phyloP scores from a whole-genome alignment of 768 basidiomycete species.

The Tylopilus rubrobrunneus region DNA sequence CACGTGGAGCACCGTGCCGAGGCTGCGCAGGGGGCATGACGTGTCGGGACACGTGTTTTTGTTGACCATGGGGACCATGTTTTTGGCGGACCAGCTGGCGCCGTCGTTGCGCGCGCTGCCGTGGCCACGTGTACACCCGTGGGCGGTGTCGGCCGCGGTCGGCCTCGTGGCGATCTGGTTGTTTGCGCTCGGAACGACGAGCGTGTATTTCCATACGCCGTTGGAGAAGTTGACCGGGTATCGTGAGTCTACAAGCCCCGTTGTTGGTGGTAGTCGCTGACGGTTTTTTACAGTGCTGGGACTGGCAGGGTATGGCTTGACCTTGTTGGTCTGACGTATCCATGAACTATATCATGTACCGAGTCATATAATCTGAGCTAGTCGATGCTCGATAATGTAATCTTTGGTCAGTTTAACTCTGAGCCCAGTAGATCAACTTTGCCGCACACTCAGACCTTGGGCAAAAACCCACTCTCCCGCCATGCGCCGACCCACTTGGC shows the following conservation, averaged over 20 bases:
- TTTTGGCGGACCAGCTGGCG: constrained; percentile 73
- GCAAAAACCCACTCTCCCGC: constrained; percentile 38
- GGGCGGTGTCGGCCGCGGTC: constrained; percentile 45
- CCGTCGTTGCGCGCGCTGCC: constrained; percentile 42
- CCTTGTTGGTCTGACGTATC: constrained; percentile 16
- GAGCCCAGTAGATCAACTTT: neutral
- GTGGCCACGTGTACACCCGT: constrained; percentile 44
- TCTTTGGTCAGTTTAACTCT: neutral
- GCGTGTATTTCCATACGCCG: constrained; percentile 88
- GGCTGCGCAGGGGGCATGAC: constrained; percentile 81
- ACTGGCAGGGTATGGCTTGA: constrained; percentile 33
- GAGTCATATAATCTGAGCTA: neutral
- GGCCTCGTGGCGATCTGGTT: constrained; percentile 61
- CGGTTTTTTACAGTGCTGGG: constrained; percentile 33
- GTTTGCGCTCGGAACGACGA: constrained; percentile 74
- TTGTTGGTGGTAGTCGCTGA: neutral
- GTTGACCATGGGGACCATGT: constrained; percentile 71
- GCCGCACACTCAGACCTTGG: neutral
- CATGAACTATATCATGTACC: neutral
- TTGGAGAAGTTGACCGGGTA: constrained; percentile 85
- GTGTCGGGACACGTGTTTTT: constrained; percentile 93
- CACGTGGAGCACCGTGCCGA: constrained; percentile 50
- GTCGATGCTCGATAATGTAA: neutral
- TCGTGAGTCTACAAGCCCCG: constrained; percentile 44
- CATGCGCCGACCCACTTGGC: constrained; percentile 41